Base-by-base conservation (phyloP, 495 filamentous ascomycete genomes). In the Lasiosphaeris hirsuta region DNA sequence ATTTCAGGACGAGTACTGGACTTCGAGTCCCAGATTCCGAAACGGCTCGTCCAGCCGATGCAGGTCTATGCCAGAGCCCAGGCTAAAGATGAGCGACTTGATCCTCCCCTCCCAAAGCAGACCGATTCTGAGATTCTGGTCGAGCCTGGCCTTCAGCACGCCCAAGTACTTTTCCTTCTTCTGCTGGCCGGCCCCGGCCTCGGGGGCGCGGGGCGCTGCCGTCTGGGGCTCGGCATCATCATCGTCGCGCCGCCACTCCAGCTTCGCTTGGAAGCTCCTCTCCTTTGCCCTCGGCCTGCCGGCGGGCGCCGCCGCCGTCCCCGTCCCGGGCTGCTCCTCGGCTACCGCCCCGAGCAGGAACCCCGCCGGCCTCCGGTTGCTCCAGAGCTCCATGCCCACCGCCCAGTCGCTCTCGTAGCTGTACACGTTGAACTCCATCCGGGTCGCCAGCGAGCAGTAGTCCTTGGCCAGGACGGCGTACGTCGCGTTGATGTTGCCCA, bases 361-460 rank as follows among this genome's bases (percentile, higher is more conserved):
- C 7, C 72, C 60, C 41, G 70, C 69, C 36, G 70, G 75, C 60
- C 69, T 60, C 51, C 66, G 70, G 70, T 82, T 70, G 71, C 80
- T 81, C 93, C 95, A 98, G 33, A 97, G 75, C 70, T 98, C 95
- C 69, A 86, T 88, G 10, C 95, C 94, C 8, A 96, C 78, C 40
- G 88, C 86, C 76, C 96, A 82, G 38, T 95, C 92, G 67, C 90
- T 96, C 75, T 97, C 94, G 75, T 96, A 98, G 64, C 89, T 95
- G 74, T 96, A 97, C 49, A 96, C 90, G 67, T 98, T 98, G 70
- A 97, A 98, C 60, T 94, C 90, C 74, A 97, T 93, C 40, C 87
- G 84, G 34, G 90, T 91, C 56, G 91, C 93, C 45, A 98, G 83
- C 0, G 90, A 86, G 50, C 94, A 82, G 56, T 90, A 84, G 10